Evolutionary conservation across 805 yeast genomes (phyloP).

Genomic region (Candida sithepensis): DNA sequence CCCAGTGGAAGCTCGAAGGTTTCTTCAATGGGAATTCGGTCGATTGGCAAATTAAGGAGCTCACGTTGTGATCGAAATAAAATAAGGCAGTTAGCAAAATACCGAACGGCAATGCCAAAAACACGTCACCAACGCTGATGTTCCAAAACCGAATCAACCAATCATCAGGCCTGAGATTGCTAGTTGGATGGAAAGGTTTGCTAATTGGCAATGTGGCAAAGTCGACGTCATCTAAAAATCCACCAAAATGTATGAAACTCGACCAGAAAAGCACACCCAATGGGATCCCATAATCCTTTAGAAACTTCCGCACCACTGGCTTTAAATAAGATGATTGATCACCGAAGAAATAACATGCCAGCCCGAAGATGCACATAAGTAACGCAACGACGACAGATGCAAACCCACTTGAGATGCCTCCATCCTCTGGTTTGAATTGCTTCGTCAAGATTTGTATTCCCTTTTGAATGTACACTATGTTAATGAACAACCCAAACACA

Average conservation of each 20-base stretch:
- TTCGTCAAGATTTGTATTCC: conserved; percentile 77
- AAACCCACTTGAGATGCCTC: conserved; percentile 39
- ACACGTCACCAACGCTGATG: conserved; percentile 68
- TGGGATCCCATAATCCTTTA: conserved; percentile 87
- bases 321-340: conserved; percentile 57
- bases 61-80: conserved; percentile 94
- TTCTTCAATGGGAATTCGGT: conserved; percentile 75
- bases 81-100: conserved; percentile 77
- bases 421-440: conserved; percentile 49
- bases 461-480: conserved; percentile 82
- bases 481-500: conserved; percentile 88
- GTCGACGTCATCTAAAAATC: conserved; percentile 52
- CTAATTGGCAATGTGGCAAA: conserved; percentile 68
- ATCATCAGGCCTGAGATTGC: conserved; percentile 45
- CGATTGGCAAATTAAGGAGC: conserved; percentile 89
- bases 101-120: conserved; percentile 92
- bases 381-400: conserved; percentile 73
- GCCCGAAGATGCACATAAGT: conserved; percentile 74
- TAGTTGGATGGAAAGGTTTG: conserved; percentile 73
- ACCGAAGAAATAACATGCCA: conserved; percentile 57
- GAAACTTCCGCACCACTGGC: conserved; percentile 57
- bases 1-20: conserved; percentile 93
- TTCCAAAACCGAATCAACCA: conserved; percentile 81
- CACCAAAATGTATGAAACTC: conserved; percentile 91
- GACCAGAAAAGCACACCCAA: conserved; percentile 82